A percentile compares a stretch with the other conserved stretches of the same genome.
These are phyloP conservation scores for Spizellomyces sp. DNA, from an alignment of 192 early-diverging fungal species.

Conservation along the genomic window DNA sequence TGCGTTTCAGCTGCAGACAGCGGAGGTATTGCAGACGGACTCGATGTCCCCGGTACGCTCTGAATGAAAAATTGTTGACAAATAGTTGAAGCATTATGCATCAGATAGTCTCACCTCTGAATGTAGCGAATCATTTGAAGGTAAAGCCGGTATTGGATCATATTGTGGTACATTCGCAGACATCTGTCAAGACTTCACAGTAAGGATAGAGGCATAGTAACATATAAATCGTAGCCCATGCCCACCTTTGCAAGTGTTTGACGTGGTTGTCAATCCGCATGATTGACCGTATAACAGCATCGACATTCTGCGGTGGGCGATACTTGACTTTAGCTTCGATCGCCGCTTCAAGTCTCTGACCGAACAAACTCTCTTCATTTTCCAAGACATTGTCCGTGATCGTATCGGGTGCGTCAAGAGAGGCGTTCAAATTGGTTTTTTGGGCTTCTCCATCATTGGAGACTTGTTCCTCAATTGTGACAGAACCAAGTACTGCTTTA, in stretches of 20 bases:
- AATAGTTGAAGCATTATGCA: background rate
- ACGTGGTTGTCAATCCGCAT: conserved; percentile 1
- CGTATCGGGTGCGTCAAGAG: too few species aligned
- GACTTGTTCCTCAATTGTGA: background rate
- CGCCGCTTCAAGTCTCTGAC: too few species aligned
- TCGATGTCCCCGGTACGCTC: conserved; percentile 8
- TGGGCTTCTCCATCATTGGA: background rate
- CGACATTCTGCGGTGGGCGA: background rate
- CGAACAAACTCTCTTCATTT: too few species aligned
- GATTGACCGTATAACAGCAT: background rate
- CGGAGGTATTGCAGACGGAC: conserved; percentile 14
- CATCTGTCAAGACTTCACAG: background rate
- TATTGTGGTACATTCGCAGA: background rate
- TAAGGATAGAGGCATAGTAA: too few species aligned
- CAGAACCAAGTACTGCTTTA: too few species aligned
- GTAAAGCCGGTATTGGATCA: background rate
- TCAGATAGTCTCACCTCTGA: background rate
- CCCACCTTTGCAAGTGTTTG: background rate
- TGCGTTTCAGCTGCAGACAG: conserved; percentile 8
- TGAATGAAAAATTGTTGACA: background rate
- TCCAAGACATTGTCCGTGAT: too few species aligned
- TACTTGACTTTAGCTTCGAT: background rate
- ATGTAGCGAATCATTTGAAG: background rate
- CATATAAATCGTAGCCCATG: too few species aligned
- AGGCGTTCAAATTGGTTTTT: too few species aligned